Evolutionary conservation across 2,329 filamentous ascomycete genomes (phyloP).

Genomic region (Diplodia scrobiculata): DNA sequence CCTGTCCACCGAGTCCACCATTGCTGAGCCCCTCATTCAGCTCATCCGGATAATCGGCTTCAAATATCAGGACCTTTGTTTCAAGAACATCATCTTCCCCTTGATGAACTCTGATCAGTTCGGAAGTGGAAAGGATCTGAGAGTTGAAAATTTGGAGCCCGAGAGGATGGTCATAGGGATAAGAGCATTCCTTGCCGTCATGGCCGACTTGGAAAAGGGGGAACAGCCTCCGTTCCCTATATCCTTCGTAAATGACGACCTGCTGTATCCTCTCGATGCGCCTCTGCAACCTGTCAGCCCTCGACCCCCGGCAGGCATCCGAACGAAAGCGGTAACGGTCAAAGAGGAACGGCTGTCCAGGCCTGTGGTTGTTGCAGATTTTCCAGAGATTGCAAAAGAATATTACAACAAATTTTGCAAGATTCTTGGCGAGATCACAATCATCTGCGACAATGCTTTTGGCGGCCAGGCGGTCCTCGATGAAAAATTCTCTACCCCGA

Average conservation of each 20-base stretch:
- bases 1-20: constrained; percentile 77
- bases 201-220: constrained; percentile 86
- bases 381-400: constrained; percentile 77
- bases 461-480: constrained; percentile 93
- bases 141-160: constrained; percentile 89
- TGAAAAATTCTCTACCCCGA: constrained; percentile 85
- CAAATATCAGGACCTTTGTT: constrained; percentile 91
- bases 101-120: constrained; percentile 93
- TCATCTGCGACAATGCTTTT: constrained; percentile 95
- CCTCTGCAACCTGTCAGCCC: constrained; percentile 41
- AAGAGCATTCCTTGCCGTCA: constrained; percentile 86
- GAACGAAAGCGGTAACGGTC: constrained; percentile 44
- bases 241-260: constrained; percentile 56
- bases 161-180: constrained; percentile 98
- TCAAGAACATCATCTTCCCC: constrained; percentile 89
- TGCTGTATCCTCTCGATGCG: constrained; percentile 45
- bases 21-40: constrained; percentile 87
- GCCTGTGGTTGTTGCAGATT: constrained; percentile 60
- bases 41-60: constrained; percentile 93
- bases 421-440: constrained; percentile 91
- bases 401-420: constrained; percentile 92
- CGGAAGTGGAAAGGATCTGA: constrained; percentile 71
- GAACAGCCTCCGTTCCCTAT: constrained; percentile 84
- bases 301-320: constrained; percentile 38
- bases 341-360: constrained; percentile 68